Percentiles rank a stretch among this genome's conserved stretches.
phyloP scores from a whole-genome alignment of 352 stramenopile species.

The Globisporangium heterothallicum region DNA sequence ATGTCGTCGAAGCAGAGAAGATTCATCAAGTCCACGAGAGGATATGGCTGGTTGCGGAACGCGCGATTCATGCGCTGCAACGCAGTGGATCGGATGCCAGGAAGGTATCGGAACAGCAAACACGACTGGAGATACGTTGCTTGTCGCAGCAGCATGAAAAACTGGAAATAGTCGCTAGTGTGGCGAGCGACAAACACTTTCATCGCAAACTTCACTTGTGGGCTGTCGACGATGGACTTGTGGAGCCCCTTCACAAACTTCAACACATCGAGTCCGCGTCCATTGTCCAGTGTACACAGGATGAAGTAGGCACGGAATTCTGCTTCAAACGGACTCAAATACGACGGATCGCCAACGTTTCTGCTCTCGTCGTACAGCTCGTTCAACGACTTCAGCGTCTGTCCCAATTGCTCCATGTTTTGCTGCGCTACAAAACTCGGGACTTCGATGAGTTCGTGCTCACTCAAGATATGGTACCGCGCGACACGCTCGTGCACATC shows the following conservation, averaged over 20 bases:
- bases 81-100: conserved; percentile 62
- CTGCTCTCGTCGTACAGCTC: conserved; percentile 85
- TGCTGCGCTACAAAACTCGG: conserved; percentile 82
- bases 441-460: conserved; percentile 90
- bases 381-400: conserved; percentile 85
- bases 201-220: conserved; percentile 86
- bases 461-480: conserved; percentile 93
- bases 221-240: conserved; percentile 43
- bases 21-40: conserved; percentile 53
- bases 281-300: conserved; percentile 81
- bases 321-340: conserved; percentile 78
- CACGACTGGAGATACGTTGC: conserved; percentile 82
- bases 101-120: conserved; percentile 77
- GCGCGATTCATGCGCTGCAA: conserved; percentile 79
- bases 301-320: conserved; percentile 86
- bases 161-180: conserved; percentile 78
- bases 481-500: conserved; percentile 94
- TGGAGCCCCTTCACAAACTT: conserved; percentile 83
- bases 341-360: conserved; percentile 47
- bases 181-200: conserved; percentile 80
- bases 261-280: conserved; percentile 71
- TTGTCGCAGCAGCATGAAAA: conserved; percentile 71
- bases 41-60: conserved; percentile 64
- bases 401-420: conserved; percentile 87
- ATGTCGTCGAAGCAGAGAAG: conserved; percentile 81